Evolutionary conservation across 2,329 filamentous ascomycete species (phyloP).

Genomic region (Colletotrichum simmondsii): DNA sequence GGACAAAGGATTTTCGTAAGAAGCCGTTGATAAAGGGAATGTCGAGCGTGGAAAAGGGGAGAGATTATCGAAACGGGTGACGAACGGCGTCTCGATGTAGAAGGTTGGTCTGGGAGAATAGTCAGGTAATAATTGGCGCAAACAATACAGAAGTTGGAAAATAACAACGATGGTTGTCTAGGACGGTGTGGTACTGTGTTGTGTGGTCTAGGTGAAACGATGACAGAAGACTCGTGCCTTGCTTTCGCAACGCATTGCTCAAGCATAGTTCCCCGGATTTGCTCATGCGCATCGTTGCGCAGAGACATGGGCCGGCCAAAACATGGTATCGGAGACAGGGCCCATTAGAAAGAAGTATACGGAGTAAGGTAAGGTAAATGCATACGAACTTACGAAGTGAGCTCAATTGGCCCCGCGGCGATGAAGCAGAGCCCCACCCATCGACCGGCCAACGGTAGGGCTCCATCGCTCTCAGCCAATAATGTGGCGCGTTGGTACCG

Average conservation of each 20-base stretch:
- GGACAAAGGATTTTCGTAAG: slow-evolving; percentile 13
- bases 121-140: not conserved
- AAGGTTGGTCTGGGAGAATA: not conserved
- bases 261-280: slow-evolving; percentile 22
- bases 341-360: not conserved
- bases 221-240: slow-evolving; percentile 23
- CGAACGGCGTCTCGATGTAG: not conserved
- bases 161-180: slow-evolving; percentile 19
- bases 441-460: slow-evolving; percentile 22
- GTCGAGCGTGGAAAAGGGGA: not conserved
- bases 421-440: slow-evolving; percentile 7
- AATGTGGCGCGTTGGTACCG: slow-evolving; percentile 11
- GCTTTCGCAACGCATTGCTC: slow-evolving; percentile 4
- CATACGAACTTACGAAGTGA: not conserved
- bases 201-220: slow-evolving; percentile 9
- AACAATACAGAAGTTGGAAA: not conserved
- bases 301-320: slow-evolving; percentile 19
- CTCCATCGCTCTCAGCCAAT: slow-evolving; percentile 13
- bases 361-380: too few relatives aligned
- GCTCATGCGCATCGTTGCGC: slow-evolving; percentile 27
- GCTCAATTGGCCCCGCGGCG: not conserved
- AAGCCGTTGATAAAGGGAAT: not conserved
- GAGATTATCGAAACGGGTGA: not conserved
- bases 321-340: slow-evolving; percentile 9
- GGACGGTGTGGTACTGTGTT: not conserved